Evolutionary conservation across 257 asterid species (phyloP).

Genomic region (Capsicum baccatum): DNA sequence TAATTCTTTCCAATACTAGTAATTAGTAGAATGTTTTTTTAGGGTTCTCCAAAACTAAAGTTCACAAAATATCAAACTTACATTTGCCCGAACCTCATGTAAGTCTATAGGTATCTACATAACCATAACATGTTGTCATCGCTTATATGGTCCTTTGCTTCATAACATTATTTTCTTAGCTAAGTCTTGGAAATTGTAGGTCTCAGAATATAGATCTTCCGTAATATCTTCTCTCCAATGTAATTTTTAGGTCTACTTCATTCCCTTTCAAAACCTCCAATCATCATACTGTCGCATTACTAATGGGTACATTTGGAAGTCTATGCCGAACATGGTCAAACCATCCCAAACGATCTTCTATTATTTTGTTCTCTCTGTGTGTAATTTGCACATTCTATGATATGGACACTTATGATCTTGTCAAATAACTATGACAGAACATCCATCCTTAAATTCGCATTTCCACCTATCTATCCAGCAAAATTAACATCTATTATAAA

Average conservation of each 20-base stretch:
- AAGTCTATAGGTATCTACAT: neutral
- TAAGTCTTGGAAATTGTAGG: neutral
- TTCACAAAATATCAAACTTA: neutral
- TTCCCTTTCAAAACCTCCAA: neutral
- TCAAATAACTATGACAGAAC: too few species aligned
- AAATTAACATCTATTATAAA: neutral
- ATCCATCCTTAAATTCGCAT: too few species aligned
- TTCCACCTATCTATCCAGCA: too few species aligned
- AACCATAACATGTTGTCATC: neutral
- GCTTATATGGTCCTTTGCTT: neutral
- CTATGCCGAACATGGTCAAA: neutral
- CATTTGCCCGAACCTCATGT: neutral
- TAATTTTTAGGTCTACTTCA: neutral
- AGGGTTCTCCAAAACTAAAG: neutral
- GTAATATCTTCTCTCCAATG: slow-evolving; percentile 10
- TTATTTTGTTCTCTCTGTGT: neutral
- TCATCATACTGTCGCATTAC: neutral
- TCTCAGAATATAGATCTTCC: neutral
- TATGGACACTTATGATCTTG: too few species aligned
- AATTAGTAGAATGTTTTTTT: neutral
- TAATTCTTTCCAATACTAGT: neutral
- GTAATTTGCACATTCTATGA: neutral
- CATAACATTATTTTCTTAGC: neutral
- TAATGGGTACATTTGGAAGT: neutral
- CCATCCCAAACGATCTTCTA: neutral